Conservation (phyloP, 2,329 filamentous ascomycete genomes). For the Aspergillus sp. region DNA sequence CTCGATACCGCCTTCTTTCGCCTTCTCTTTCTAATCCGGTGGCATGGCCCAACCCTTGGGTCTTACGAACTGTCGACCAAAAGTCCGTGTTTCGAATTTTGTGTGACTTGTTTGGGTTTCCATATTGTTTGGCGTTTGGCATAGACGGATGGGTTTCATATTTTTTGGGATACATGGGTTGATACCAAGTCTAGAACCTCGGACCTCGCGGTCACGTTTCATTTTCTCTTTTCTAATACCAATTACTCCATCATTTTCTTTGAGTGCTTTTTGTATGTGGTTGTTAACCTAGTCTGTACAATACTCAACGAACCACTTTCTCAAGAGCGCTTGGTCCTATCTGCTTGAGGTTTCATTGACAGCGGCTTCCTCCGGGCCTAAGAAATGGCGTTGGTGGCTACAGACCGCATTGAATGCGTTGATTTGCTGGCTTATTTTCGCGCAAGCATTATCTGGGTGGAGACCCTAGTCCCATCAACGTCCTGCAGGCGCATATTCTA, state of each 20-base stretch:
- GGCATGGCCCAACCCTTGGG: constrained; percentile 19
- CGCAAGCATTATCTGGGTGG: constrained; percentile 19
- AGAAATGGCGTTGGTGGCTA: constrained; percentile 13
- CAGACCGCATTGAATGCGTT: constrained; percentile 9
- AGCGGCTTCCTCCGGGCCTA: background rate
- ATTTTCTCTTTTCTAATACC: constrained; percentile 18
- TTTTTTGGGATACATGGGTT: constrained; percentile 35
- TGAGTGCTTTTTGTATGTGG: constrained; percentile 17
- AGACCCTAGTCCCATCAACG: constrained; percentile 18
- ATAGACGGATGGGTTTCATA: constrained; percentile 37
- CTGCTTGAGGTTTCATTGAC: background rate
- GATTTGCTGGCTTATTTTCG: constrained; percentile 15
- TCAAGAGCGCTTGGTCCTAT: background rate
- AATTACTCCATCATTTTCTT: constrained; percentile 16
- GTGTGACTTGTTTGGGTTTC: constrained; percentile 15
- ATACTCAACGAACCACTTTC: too few species aligned
- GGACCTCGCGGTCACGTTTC: constrained; percentile 38
- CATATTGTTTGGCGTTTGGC: constrained; percentile 33
- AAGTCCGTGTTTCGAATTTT: constrained; percentile 22
- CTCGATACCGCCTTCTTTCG: constrained; percentile 27
- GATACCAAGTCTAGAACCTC: constrained; percentile 42
- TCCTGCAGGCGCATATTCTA: constrained; percentile 11
- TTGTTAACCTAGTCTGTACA: too few species aligned
- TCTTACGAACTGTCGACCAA: constrained; percentile 21
- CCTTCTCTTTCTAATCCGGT: constrained; percentile 16